Base-by-base conservation (phyloP, 225 moss, liverwort and hornwort species). In the Physcomitrium patens region DNA sequence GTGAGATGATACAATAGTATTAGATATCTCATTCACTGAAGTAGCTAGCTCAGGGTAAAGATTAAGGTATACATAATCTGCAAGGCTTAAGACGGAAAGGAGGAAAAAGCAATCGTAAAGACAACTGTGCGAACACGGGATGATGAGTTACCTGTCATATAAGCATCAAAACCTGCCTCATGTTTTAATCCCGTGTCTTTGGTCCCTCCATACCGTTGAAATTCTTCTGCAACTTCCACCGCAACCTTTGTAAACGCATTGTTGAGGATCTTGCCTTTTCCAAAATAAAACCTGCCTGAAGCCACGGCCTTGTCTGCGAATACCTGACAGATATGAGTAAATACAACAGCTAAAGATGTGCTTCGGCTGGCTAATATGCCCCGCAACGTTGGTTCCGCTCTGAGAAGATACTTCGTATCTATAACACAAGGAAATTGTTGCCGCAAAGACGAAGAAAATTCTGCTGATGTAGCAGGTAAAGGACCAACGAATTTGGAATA, bases 391-490 rank as follows among this genome's bases (percentile, higher is more conserved):
- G 95, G 95, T 70, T 93, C 90, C 44, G 87, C 78, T 77, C 90
- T 78, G n/a, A 93, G 81, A 24, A 96, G 80, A 59, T 93, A 96
- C 62, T 96, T 96, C 0, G 95, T 96, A 57, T 96, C 95, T 70
- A 96, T 53, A 61, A 96, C 46, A 64, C 95, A 96, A 14, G 95
- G 90, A 59, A 96, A 91, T 63, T 76, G 85, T 42, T 60, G 64
- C 37, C 52, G 87, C 46, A 96, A 37, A 13, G 93, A 91, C 26
- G 87, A 67, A 31, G 93, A 88, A 76, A 96, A 93, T 8, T 65
- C 79, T 3, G 66, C 79, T 12, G 87, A 63, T 65, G 67, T 87
- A 15, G 87, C 49, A 58, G 95, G 95, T 3, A 96, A 70, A 44
- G 91, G 75, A 65, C 90, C 85, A 27, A 93, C 9, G 70, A 96